Conservation (phyloP, 116 monocot genomes). For the Zostera marina region DNA sequence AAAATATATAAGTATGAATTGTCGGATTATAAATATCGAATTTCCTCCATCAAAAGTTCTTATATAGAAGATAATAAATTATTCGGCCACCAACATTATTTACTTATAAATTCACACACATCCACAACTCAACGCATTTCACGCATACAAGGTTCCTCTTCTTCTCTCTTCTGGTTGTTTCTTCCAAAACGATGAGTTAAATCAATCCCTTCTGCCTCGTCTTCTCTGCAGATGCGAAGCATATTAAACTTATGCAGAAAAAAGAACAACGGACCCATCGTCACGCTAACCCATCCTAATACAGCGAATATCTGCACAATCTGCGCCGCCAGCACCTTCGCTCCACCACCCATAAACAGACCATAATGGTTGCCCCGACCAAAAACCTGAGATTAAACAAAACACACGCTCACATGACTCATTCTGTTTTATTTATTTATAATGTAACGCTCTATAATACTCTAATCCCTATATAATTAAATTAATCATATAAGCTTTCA, state of each 20-base stretch:
- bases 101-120: no score
- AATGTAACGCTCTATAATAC: no score
- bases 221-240: slow-evolving; percentile 43
- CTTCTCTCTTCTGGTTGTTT: neutral
- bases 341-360: slow-evolving; percentile 70
- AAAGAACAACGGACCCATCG: slow-evolving; percentile 65
- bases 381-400: slow-evolving; percentile 19
- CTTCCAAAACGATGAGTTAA: slow-evolving; percentile 24
- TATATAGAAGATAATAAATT: no score
- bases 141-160: no score
- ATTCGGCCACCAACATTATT: no score
- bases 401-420: neutral
- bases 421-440: no score
- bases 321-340: slow-evolving; percentile 53
- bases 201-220: slow-evolving; percentile 57
- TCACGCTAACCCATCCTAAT: slow-evolving; percentile 57
- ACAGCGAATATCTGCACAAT: slow-evolving; percentile 41
- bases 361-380: slow-evolving; percentile 26
- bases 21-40: no score
- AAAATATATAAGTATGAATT: no score
- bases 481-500: no score
- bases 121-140: no score
- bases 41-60: no score
- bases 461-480: no score
- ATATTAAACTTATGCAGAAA: slow-evolving; percentile 23